Evolutionary conservation across 139 green algal species (phyloP).

Genomic region (Cymbomonas tetramitiformis): DNA sequence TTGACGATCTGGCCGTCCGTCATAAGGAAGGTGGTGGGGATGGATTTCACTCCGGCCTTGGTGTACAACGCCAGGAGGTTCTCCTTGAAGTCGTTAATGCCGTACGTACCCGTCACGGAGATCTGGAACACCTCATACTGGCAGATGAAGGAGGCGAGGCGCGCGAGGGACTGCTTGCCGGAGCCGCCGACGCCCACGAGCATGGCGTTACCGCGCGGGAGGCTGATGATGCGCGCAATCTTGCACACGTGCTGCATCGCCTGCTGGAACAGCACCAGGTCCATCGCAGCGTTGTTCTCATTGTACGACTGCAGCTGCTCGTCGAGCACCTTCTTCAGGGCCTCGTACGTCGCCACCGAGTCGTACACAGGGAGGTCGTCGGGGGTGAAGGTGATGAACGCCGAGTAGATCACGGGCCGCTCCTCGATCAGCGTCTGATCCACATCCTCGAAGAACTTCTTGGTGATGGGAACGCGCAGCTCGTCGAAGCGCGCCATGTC

Average conservation of each 20-base stretch:
- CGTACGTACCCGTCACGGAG: slow-evolving; percentile 52
- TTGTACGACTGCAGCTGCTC: slow-evolving; percentile 76
- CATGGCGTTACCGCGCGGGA: slow-evolving; percentile 67
- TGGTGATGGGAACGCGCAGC: slow-evolving; percentile 41
- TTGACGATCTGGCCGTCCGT: slow-evolving; percentile 76
- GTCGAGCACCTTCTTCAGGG: slow-evolving; percentile 52
- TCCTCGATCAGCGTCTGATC: slow-evolving; percentile 44
- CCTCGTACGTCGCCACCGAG: slow-evolving; percentile 23
- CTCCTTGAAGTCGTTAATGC: slow-evolving; percentile 66
- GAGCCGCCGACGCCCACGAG: no score
- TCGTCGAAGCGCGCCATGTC: slow-evolving; percentile 63
- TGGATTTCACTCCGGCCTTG: slow-evolving; percentile 47
- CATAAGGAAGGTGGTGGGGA: slow-evolving; percentile 63
- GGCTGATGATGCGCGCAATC: slow-evolving; percentile 62
- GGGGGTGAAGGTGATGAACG: slow-evolving; percentile 26
- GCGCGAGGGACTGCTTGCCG: no score
- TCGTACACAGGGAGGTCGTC: slow-evolving; percentile 45
- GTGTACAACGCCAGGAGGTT: slow-evolving; percentile 64
- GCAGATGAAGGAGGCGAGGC: slow-evolving; percentile 60
- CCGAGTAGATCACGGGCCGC: slow-evolving; percentile 36
- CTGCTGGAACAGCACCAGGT: slow-evolving; percentile 73
- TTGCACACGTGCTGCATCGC: slow-evolving; percentile 66
- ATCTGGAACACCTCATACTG: slow-evolving; percentile 72
- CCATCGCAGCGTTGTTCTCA: slow-evolving; percentile 59
- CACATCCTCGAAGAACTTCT: slow-evolving; percentile 51